Conservation (phyloP, 331 rosid species). For the Malus hybrid region DNA sequence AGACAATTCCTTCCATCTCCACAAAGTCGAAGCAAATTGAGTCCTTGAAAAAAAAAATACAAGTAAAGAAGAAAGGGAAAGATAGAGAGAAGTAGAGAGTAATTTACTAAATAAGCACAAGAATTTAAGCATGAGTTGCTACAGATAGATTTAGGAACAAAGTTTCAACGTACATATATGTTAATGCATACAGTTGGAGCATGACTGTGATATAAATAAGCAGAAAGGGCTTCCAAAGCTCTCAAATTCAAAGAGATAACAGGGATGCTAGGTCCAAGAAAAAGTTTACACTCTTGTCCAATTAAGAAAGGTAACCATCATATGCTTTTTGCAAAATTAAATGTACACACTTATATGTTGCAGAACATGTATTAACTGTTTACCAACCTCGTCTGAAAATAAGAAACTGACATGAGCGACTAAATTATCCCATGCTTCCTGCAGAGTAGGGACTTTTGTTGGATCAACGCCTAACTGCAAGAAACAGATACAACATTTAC, state of each 20-base stretch:
- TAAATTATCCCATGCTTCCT: too few species aligned
- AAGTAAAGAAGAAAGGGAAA: neutral
- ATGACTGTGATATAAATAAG: neutral
- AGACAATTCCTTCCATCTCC: neutral
- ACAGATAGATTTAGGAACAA: neutral
- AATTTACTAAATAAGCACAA: neutral
- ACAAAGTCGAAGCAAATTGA: neutral
- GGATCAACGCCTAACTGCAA: too few species aligned
- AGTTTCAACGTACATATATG: neutral
- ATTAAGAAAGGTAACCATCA: neutral
- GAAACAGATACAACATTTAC: too few species aligned
- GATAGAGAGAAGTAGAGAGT: neutral
- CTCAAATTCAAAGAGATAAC: neutral
- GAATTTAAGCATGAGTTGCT: neutral
- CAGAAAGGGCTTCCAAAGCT: neutral
- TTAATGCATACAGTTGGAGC: neutral
- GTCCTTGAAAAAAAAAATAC: neutral
- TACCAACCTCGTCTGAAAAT: conserved; percentile 65
- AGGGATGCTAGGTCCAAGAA: neutral
- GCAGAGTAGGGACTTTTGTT: too few species aligned
- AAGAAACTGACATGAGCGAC: too few species aligned
- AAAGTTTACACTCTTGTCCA: neutral
- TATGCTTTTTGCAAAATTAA: neutral
- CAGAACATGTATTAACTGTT: neutral
- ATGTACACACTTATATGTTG: neutral